Conservation (phyloP, 257 asterid species). For the Primulina tabacum region DNA sequence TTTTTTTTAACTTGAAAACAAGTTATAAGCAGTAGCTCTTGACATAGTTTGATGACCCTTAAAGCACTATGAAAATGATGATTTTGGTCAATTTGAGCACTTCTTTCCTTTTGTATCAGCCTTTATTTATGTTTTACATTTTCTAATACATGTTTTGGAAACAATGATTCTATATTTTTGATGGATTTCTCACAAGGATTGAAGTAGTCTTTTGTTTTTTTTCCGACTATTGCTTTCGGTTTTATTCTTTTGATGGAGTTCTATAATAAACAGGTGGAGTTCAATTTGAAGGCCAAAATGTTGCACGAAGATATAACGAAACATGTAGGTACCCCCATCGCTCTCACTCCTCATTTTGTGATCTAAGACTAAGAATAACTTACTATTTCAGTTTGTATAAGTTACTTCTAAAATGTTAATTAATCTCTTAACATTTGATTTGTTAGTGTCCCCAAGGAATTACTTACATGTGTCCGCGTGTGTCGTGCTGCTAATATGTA, state of each 20-base stretch:
- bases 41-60: neutral
- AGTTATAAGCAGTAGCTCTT: neutral
- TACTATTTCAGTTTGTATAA: neutral
- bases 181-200: neutral
- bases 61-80: neutral
- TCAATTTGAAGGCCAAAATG: conserved; percentile 63
- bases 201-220: conserved; percentile 19
- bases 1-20: neutral
- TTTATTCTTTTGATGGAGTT: conserved; percentile 14
- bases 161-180: neutral
- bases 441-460: neutral
- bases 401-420: too few species aligned
- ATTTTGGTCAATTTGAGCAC: neutral
- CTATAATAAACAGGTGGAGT: conserved; percentile 57
- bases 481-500: conserved; percentile 1
- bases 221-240: conserved; percentile 13
- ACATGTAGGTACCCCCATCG: conserved; percentile 47
- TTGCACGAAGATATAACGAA: conserved; percentile 72
- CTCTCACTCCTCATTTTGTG: neutral
- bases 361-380: neutral
- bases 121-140: conserved; percentile 5
- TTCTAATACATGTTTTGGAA: conserved; percentile 15
- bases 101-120: neutral
- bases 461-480: neutral
- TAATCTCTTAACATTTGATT: conserved; percentile 5